These are phyloP conservation scores for Colletotrichum incanum DNA, from an alignment of 2,329 filamentous ascomycete species.

Conservation along the genomic window DNA sequence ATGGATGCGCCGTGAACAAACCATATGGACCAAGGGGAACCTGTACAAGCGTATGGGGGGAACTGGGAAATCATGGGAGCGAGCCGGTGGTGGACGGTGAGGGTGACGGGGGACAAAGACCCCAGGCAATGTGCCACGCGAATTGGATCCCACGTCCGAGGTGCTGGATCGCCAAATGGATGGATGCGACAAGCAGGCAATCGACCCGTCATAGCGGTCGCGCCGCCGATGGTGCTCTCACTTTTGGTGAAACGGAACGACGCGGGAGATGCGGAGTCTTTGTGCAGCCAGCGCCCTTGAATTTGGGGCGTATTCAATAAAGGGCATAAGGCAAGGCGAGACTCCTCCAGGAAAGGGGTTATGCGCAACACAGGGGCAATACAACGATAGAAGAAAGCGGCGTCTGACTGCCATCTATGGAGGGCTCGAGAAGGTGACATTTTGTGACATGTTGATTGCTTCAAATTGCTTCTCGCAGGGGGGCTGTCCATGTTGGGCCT, in stretches of 20 bases:
- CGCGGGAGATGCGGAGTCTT: slow-evolving; percentile 37
- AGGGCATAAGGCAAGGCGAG: slow-evolving; percentile 14
- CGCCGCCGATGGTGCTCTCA: slow-evolving; percentile 20
- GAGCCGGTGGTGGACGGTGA: background rate
- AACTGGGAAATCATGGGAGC: slow-evolving; percentile 1
- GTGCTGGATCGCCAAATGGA: slow-evolving; percentile 36
- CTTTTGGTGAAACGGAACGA: slow-evolving; percentile 38
- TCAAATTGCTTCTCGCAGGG: slow-evolving; percentile 24
- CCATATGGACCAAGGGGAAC: background rate
- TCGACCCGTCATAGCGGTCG: slow-evolving; percentile 23
- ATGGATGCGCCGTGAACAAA: background rate
- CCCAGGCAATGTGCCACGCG: slow-evolving; percentile 32
- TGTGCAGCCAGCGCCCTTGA: slow-evolving; percentile 32
- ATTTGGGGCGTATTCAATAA: slow-evolving; percentile 21
- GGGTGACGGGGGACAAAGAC: slow-evolving; percentile 17
- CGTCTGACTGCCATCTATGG: no score
- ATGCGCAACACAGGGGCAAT: slow-evolving; percentile 5
- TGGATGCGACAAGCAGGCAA: slow-evolving; percentile 18
- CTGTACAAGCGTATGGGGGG: background rate
- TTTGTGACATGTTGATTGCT: slow-evolving; percentile 5
- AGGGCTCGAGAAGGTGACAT: slow-evolving; percentile 9
- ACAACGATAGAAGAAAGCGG: background rate
- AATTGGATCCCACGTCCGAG: slow-evolving; percentile 29
- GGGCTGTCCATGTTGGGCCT: slow-evolving; percentile 22
- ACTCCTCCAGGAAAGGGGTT: slow-evolving; percentile 1